Percentiles rank a stretch among this genome's conserved stretches.
phyloP scores from a whole-genome alignment of 495 filamentous ascomycete species.

The Copromyces sp. region DNA sequence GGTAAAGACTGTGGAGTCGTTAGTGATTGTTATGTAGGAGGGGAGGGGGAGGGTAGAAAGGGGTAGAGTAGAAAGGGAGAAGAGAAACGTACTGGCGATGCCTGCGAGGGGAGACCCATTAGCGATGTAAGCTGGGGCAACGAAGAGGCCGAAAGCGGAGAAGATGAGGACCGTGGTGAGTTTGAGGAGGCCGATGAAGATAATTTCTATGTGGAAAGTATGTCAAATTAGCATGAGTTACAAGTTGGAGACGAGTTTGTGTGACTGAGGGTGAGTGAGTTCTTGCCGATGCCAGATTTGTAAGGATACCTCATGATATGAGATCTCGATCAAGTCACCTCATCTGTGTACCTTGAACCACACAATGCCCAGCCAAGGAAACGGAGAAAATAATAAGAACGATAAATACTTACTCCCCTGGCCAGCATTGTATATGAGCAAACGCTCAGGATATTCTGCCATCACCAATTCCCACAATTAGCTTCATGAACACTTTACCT shows the following conservation, averaged over 20 bases:
- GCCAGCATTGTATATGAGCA: slow-evolving; percentile 67
- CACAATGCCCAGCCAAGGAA: background rate
- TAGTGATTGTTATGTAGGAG: background rate
- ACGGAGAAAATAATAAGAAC: background rate
- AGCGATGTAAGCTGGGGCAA: slow-evolving; percentile 48
- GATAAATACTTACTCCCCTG: slow-evolving; percentile 33
- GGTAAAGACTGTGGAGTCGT: slow-evolving; percentile 37
- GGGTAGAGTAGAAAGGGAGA: background rate
- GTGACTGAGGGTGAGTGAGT: background rate
- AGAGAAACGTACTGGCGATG: slow-evolving; percentile 18
- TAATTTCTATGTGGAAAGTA: slow-evolving; percentile 25
- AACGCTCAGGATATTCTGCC: slow-evolving; percentile 41
- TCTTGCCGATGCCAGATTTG: background rate
- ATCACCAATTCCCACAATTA: background rate
- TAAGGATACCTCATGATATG: background rate
- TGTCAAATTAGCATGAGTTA: background rate
- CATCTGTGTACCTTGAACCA: background rate
- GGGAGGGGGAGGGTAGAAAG: background rate
- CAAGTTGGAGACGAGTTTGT: background rate
- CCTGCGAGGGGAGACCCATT: slow-evolving; percentile 37
- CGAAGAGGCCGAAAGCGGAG: slow-evolving; percentile 48
- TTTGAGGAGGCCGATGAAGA: slow-evolving; percentile 59
- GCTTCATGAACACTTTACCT: background rate
- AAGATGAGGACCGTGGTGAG: slow-evolving; percentile 63
- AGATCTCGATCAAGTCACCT: background rate